A percentile compares a stretch with the other conserved stretches of the same genome.
Conservation (phyloP, 2,329 filamentous ascomycete genomes). For the Fusarium sp. region DNA sequence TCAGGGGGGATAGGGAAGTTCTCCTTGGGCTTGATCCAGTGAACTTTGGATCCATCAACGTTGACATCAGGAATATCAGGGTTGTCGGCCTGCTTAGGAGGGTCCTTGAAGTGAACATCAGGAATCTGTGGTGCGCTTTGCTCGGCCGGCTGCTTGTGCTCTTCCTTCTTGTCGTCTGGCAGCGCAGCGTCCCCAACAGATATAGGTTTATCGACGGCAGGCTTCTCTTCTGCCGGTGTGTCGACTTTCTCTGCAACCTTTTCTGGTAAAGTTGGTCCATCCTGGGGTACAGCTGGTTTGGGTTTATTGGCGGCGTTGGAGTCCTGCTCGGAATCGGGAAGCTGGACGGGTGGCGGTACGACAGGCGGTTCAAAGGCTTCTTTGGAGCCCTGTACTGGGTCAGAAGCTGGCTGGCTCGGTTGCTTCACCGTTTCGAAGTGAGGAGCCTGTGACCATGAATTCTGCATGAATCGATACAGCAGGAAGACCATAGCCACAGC, state of each 20-base stretch:
- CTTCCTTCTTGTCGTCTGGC: background rate
- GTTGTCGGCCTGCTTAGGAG: slow-evolving; percentile 34
- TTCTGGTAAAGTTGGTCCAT: background rate
- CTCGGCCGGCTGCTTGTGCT: slow-evolving; percentile 6
- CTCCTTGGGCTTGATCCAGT: slow-evolving; percentile 79
- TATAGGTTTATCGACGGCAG: slow-evolving; percentile 3
- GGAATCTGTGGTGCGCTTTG: slow-evolving; percentile 26
- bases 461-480: slow-evolving; percentile 58
- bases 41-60: slow-evolving; percentile 50
- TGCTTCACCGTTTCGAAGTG: slow-evolving; percentile 14
- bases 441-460: slow-evolving; percentile 47
- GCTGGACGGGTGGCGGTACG: slow-evolving; percentile 21
- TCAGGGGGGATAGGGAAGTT: slow-evolving; percentile 78
- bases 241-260: slow-evolving; percentile 1
- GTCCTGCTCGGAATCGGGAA: slow-evolving; percentile 23
- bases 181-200: slow-evolving; percentile 3
- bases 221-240: slow-evolving; percentile 8
- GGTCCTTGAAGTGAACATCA: slow-evolving; percentile 41
- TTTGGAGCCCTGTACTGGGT: slow-evolving; percentile 16
- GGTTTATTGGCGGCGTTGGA: slow-evolving; percentile 10
- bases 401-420: slow-evolving; percentile 11
- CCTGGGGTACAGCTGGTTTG: slow-evolving; percentile 16
- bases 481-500: slow-evolving; percentile 63
- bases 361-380: slow-evolving; percentile 30
- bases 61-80: slow-evolving; percentile 22